Conservation (phyloP, 495 filamentous ascomycete genomes). For the Lindgomyces ingoldianus region DNA sequence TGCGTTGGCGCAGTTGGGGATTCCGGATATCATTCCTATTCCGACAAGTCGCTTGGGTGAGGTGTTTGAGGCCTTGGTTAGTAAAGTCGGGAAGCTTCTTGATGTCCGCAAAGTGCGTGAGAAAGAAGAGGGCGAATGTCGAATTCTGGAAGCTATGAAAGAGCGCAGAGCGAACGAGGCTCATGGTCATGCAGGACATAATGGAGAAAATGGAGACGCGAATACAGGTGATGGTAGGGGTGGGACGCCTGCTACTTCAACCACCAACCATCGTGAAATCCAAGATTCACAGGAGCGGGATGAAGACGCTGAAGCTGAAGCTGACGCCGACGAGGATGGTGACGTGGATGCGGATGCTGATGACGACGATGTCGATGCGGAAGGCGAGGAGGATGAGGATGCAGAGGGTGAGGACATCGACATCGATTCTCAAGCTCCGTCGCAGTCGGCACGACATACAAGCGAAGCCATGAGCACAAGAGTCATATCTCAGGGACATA, state of each 20-base stretch:
- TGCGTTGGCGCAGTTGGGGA: slow-evolving; percentile 74
- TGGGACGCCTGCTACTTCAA: slow-evolving; percentile 3
- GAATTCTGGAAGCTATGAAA: slow-evolving; percentile 60
- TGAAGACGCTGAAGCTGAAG: slow-evolving; percentile 25
- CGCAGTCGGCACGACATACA: slow-evolving; percentile 33
- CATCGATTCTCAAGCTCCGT: slow-evolving; percentile 19
- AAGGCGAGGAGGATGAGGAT: slow-evolving; percentile 23
- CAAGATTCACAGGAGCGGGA: slow-evolving; percentile 26
- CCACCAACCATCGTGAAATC: slow-evolving; percentile 2
- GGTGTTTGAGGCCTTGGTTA: slow-evolving; percentile 78
- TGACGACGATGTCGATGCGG: slow-evolving; percentile 17
- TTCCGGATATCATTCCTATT: slow-evolving; percentile 77
- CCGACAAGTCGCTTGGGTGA: slow-evolving; percentile 78
- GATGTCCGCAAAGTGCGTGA: slow-evolving; percentile 82
- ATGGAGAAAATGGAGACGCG: background rate
- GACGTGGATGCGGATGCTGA: slow-evolving; percentile 33
- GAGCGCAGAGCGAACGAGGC: slow-evolving; percentile 21
- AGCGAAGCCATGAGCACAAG: slow-evolving; percentile 34
- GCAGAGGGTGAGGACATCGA: slow-evolving; percentile 22
- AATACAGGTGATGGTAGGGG: slow-evolving; percentile 21
- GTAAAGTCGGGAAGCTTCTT: slow-evolving; percentile 70
- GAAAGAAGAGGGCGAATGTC: slow-evolving; percentile 82
- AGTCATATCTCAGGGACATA: slow-evolving; percentile 49
- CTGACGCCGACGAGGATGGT: slow-evolving; percentile 15
- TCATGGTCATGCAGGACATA: background rate